phyloP scores from a whole-genome alignment of 1,139 yeast genomes.

The Taiozyma sp. region DNA sequence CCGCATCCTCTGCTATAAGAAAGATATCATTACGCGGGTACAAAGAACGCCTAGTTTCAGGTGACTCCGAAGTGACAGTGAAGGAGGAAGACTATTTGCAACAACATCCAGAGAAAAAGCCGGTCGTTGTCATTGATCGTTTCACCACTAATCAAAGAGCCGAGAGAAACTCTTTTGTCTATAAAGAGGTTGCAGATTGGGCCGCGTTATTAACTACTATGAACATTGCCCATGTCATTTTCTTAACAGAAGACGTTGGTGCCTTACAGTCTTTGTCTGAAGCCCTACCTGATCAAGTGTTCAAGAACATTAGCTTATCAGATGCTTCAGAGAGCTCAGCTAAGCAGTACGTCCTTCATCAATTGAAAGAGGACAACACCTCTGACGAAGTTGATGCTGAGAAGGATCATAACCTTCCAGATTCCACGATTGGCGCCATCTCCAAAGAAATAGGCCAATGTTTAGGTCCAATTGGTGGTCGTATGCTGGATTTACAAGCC shows the following conservation, averaged over 20 bases:
- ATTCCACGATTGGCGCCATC: slow-evolving; percentile 14
- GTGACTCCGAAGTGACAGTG: slow-evolving; percentile 29
- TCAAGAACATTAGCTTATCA: slow-evolving; percentile 65
- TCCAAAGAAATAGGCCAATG: slow-evolving; percentile 43
- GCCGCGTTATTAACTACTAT: slow-evolving; percentile 69
- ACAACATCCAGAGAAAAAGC: slow-evolving; percentile 81
- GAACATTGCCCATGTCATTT: slow-evolving; percentile 85
- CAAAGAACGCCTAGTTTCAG: slow-evolving; percentile 25
- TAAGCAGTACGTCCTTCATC: slow-evolving; percentile 60
- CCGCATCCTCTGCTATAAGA: slow-evolving; percentile 69
- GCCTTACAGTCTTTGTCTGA: slow-evolving; percentile 61
- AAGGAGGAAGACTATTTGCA: slow-evolving; percentile 81
- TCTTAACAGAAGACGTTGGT: slow-evolving; percentile 81
- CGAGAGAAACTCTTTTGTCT: slow-evolving; percentile 63
- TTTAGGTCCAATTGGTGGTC: slow-evolving; percentile 81
- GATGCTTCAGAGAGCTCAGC: slow-evolving; percentile 80
- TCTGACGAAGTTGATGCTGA: slow-evolving; percentile 17
- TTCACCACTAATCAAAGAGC: slow-evolving; percentile 52
- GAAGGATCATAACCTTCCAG: slow-evolving; percentile 7
- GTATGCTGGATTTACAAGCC: slow-evolving; percentile 90
- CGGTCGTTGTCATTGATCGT: slow-evolving; percentile 79
- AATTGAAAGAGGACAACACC: slow-evolving; percentile 35
- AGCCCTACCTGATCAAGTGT: slow-evolving; percentile 80
- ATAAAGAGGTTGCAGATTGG: slow-evolving; percentile 82
- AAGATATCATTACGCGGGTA: slow-evolving; percentile 53